Percentiles rank a stretch among this genome's conserved stretches.
Conservation (phyloP, 1,284 basidiomycete species). For the Sporisorium exsertum region DNA sequence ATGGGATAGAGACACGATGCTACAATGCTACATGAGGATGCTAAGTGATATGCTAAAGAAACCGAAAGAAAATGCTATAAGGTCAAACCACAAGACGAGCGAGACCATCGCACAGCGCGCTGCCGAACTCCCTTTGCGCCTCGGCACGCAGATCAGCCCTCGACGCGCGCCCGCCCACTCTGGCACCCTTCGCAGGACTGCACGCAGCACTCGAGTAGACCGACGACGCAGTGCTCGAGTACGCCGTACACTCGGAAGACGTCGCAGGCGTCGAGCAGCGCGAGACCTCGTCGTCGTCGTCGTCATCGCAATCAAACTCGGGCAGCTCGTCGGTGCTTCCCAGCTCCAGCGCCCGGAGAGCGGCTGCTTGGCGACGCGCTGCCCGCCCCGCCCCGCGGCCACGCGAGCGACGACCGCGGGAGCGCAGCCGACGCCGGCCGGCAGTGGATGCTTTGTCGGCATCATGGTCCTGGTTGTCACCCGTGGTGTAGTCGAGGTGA, state of each 20-base stretch:
- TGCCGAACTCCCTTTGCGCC: neutral
- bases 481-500: neutral
- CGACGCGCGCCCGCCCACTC: neutral
- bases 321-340: slow-evolving; percentile 24
- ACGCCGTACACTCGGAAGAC: slow-evolving; percentile 17
- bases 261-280: slow-evolving; percentile 34
- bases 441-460: neutral
- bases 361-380: slow-evolving; percentile 54
- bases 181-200: slow-evolving; percentile 8
- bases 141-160: slow-evolving; percentile 1
- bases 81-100: slow-evolving; percentile 1
- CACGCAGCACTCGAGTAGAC: slow-evolving; percentile 22
- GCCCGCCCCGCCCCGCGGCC: slow-evolving; percentile 59
- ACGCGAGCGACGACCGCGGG: slow-evolving; percentile 51
- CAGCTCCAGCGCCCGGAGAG: slow-evolving; percentile 32
- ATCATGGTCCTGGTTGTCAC: slow-evolving; percentile 1
- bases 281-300: slow-evolving; percentile 19
- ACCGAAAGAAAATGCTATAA: slow-evolving; percentile 3
- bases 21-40: no score
- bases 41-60: slow-evolving; percentile 1
- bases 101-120: neutral
- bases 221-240: slow-evolving; percentile 7
- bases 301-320: slow-evolving; percentile 15
- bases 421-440: slow-evolving; percentile 36
- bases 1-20: no score